Conservation (phyloP, 1,139 yeast genomes). For the Saccharomyces hybrid region DNA sequence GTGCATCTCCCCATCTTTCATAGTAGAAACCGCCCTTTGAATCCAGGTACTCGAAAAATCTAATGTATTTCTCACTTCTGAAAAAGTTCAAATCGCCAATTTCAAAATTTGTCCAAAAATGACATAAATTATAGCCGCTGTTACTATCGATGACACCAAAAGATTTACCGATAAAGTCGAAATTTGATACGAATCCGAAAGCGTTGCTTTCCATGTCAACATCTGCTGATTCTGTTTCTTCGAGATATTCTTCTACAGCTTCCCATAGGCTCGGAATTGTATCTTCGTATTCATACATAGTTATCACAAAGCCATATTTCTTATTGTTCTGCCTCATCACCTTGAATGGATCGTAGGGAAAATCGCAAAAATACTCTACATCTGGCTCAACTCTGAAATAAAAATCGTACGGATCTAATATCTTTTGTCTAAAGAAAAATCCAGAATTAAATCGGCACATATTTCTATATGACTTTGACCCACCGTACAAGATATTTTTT, state of each 20-base stretch:
- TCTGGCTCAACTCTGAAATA: conserved; percentile 94
- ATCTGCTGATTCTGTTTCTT: conserved; percentile 26
- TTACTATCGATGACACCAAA: conserved; percentile 31
- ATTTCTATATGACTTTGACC: conserved; percentile 66
- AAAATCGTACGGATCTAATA: conserved; percentile 62
- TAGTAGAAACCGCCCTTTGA: conserved; percentile 76
- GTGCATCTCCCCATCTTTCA: conserved; percentile 98
- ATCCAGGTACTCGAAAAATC: conserved; percentile 62
- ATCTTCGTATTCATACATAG: conserved; percentile 67
- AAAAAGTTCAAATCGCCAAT: conserved; percentile 75
- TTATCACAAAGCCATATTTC: conserved; percentile 82
- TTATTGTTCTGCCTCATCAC: conserved; percentile 64
- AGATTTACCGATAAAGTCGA: conserved; percentile 34
- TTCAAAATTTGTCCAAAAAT: conserved; percentile 94
- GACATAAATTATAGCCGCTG: conserved; percentile 74
- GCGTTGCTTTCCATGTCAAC: conserved; percentile 59
- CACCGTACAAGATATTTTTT: conserved; percentile 68
- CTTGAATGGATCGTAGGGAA: conserved; percentile 71
- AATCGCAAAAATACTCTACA: conserved; percentile 78
- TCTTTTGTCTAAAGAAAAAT: conserved; percentile 63
- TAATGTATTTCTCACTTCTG: conserved; percentile 58
- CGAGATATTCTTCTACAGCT: conserved; percentile 36
- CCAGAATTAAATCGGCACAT: conserved; percentile 85
- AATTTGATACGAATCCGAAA: conserved; percentile 59
- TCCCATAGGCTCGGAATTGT: conserved; percentile 84